Conservation (phyloP, 257 asterid species). For the Solanum peruvianum region DNA sequence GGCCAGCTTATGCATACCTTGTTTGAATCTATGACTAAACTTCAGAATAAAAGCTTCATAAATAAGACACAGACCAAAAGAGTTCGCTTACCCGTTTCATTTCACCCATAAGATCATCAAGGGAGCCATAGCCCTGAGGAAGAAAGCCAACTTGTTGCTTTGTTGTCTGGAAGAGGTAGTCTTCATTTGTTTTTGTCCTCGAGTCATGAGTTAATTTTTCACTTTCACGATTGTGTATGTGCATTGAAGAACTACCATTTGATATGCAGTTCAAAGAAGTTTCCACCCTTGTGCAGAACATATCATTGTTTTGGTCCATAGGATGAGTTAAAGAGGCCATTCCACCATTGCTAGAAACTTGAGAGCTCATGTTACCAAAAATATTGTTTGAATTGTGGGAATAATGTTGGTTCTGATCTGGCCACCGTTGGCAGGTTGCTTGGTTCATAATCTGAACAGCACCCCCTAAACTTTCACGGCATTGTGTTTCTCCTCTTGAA, state of each 20-base stretch:
- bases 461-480: slow-evolving; percentile 32
- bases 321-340: slow-evolving; percentile 22
- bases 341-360: slow-evolving; percentile 22
- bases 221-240: slow-evolving; percentile 28
- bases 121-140: slow-evolving; percentile 41
- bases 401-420: slow-evolving; percentile 20
- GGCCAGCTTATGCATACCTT: background rate
- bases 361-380: slow-evolving; percentile 27
- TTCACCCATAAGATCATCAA: slow-evolving; percentile 59
- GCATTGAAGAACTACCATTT: slow-evolving; percentile 28
- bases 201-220: slow-evolving; percentile 12
- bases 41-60: background rate
- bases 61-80: background rate
- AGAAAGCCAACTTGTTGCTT: slow-evolving; percentile 38
- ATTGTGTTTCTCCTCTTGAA: slow-evolving; percentile 30
- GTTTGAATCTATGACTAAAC: background rate
- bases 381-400: slow-evolving; percentile 16
- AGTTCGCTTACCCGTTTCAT: slow-evolving; percentile 43
- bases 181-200: slow-evolving; percentile 33
- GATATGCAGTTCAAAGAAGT: slow-evolving; percentile 28
- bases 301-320: slow-evolving; percentile 25
- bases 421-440: slow-evolving; percentile 32
- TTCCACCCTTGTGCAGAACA: slow-evolving; percentile 30
- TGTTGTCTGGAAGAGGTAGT: slow-evolving; percentile 36
- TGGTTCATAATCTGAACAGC: slow-evolving; percentile 23